These are phyloP conservation scores for Kodamaea laetipori DNA, from an alignment of 805 yeast species.

Conservation along the genomic window DNA sequence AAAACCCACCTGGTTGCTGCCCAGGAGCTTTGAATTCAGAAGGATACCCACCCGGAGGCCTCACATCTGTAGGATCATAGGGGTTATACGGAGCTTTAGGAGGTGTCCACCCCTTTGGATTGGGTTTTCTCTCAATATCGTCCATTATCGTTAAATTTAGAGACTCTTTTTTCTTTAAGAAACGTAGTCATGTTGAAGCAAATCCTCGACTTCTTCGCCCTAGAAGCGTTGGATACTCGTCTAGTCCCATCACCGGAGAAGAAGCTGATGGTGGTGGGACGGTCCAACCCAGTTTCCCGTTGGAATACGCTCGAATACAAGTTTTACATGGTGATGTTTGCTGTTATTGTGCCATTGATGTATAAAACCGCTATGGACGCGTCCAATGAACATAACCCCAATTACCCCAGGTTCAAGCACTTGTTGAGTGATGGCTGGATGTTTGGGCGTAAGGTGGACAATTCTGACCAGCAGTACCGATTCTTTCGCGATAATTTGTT, in stretches of 20 bases:
- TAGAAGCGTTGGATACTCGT: constrained; percentile 56
- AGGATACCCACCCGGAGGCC: constrained; percentile 87
- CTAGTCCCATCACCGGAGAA: constrained; percentile 41
- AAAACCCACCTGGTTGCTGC: constrained; percentile 53
- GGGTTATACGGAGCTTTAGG: constrained; percentile 88
- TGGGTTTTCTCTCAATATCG: constrained; percentile 61
- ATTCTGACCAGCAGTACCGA: constrained; percentile 85
- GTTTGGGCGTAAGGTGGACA: constrained; percentile 86
- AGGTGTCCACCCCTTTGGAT: constrained; percentile 77
- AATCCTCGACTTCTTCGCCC: constrained; percentile 44
- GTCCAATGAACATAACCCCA: constrained; percentile 71
- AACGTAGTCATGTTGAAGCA: constrained; percentile 21
- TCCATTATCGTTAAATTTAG: constrained; percentile 4
- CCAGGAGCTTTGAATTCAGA: constrained; percentile 76
- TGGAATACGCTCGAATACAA: constrained; percentile 82
- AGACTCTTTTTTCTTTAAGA: no score
- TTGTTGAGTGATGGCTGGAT: constrained; percentile 83
- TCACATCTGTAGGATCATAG: constrained; percentile 70
- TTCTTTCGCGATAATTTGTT: constrained; percentile 83
- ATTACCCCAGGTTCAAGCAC: constrained; percentile 63
- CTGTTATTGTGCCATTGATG: constrained; percentile 79
- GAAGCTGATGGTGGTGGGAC: constrained; percentile 32
- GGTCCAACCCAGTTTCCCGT: constrained; percentile 48
- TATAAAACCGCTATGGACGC: constrained; percentile 79
- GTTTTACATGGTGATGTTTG: constrained; percentile 63